Percentiles rank a stretch among this genome's conserved stretches.
Conservation (phyloP, 768 basidiomycete species). For the Polyporus arcularius region DNA sequence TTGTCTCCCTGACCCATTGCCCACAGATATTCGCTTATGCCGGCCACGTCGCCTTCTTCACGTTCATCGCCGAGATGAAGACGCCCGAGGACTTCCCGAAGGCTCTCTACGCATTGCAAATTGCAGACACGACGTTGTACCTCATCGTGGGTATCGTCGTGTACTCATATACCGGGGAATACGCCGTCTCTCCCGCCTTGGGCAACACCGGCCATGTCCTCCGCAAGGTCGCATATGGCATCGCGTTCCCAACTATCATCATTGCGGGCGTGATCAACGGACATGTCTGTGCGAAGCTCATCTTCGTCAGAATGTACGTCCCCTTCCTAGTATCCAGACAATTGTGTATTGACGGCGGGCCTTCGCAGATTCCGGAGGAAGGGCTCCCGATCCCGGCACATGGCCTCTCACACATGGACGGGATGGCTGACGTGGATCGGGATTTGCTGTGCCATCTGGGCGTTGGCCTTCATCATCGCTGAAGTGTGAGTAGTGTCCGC, state of each 20-base stretch:
- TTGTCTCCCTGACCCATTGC: neutral
- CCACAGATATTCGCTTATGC: conserved; percentile 32
- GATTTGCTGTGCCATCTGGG: conserved; percentile 29
- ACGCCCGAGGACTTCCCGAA: conserved; percentile 32
- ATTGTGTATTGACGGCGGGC: neutral
- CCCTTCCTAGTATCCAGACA: neutral
- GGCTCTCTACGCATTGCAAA: conserved; percentile 30
- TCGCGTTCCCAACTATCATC: conserved; percentile 34
- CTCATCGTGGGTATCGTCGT: conserved; percentile 33
- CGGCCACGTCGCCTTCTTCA: conserved; percentile 34
- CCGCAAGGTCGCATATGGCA: conserved; percentile 30
- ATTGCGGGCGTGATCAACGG: conserved; percentile 34
- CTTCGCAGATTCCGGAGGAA: conserved; percentile 28
- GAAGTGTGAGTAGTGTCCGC: conserved; percentile 27
- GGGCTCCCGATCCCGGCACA: conserved; percentile 28
- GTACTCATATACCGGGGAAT: conserved; percentile 27
- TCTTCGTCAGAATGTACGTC: conserved; percentile 28
- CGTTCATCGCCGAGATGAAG: conserved; percentile 35
- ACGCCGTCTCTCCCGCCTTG: conserved; percentile 31
- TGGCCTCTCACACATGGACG: conserved; percentile 28
- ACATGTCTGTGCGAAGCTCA: conserved; percentile 34
- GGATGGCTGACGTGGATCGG: conserved; percentile 33
- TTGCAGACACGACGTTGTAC: conserved; percentile 32
- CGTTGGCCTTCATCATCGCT: conserved; percentile 30
- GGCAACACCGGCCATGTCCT: conserved; percentile 30